Conservation (phyloP, 2,329 filamentous ascomycete genomes). For the Ascochyta viciae-villosae region DNA sequence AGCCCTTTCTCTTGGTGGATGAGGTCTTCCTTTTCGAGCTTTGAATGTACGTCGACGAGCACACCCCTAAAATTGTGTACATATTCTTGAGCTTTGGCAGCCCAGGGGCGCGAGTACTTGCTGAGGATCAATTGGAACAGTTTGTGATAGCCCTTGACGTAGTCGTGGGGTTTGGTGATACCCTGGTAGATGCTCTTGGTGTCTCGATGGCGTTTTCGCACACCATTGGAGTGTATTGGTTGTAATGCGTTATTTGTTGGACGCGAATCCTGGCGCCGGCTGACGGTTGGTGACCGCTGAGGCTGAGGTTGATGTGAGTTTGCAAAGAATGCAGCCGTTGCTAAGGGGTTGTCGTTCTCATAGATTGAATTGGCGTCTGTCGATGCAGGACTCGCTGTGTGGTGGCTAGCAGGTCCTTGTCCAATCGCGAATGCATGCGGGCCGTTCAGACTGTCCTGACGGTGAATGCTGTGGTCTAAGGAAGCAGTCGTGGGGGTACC, state of each 20-base stretch:
- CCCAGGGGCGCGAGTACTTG: conserved; percentile 79
- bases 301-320: conserved; percentile 40
- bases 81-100: conserved; percentile 82
- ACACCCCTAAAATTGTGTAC: conserved; percentile 89
- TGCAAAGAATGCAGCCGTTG: conserved; percentile 45
- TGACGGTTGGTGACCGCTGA: conserved; percentile 39
- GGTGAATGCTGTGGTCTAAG: conserved; percentile 38
- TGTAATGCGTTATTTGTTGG: conserved; percentile 40
- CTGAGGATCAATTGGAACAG: conserved; percentile 81
- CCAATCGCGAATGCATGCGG: conserved; percentile 69
- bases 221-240: conserved; percentile 40
- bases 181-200: conserved; percentile 86
- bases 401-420: conserved; percentile 62
- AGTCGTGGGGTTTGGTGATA: conserved; percentile 90
- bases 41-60: conserved; percentile 89
- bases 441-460: conserved; percentile 45
- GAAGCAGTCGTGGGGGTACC: conserved; percentile 50
- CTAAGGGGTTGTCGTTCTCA: conserved; percentile 52
- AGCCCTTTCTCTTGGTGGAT: conserved; percentile 99
- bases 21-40: conserved; percentile 85
- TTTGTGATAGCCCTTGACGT: conserved; percentile 88
- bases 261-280: conserved; percentile 33
- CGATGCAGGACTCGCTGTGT: conserved; percentile 65
- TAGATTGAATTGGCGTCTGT: conserved; percentile 50
- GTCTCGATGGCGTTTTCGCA: conserved; percentile 66